Conservation (phyloP, 2,329 filamentous ascomycete species). For the Camptophora hylomeconis region DNA sequence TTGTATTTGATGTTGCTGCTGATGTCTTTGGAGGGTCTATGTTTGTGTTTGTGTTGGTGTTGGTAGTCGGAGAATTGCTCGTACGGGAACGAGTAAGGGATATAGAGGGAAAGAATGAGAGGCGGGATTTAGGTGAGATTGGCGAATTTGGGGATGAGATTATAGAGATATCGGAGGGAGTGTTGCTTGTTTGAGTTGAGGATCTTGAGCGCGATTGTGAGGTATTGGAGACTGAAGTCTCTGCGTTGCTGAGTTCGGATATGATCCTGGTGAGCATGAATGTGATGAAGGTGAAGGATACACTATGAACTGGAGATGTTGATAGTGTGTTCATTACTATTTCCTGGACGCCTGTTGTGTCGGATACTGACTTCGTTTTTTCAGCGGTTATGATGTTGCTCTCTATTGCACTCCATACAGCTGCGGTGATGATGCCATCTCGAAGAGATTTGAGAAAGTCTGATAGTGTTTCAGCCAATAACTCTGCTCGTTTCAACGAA, state of each 20-base stretch:
- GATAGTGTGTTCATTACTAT: constrained; percentile 63
- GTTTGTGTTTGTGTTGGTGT: constrained; percentile 1
- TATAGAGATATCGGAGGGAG: constrained; percentile 6
- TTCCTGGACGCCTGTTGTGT: constrained; percentile 43
- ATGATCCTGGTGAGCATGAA: constrained; percentile 55
- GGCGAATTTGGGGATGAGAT: constrained; percentile 5
- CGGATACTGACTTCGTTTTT: constrained; percentile 31
- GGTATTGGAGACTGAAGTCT: constrained; percentile 1
- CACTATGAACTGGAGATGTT: constrained; percentile 63
- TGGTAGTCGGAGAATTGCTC: constrained; percentile 8
- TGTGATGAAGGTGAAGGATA: constrained; percentile 77
- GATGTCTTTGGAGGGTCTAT: constrained; percentile 1
- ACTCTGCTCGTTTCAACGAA: constrained; percentile 58
- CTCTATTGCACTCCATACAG: constrained; percentile 59
- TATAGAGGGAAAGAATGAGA: constrained; percentile 11
- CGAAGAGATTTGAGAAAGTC: constrained; percentile 61
- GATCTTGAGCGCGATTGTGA: constrained; percentile 8
- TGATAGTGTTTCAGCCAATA: constrained; percentile 57
- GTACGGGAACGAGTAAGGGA: constrained; percentile 5
- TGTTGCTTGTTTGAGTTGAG: constrained; percentile 13
- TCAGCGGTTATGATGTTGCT: constrained; percentile 40
- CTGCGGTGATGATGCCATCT: constrained; percentile 63
- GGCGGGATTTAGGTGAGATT: constrained; percentile 6
- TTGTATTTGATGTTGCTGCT: too few species aligned
- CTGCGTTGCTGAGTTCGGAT: constrained; percentile 32